A percentile compares a stretch with the other conserved stretches of the same genome.
These are phyloP conservation scores for Microthlaspi erraticum DNA, from an alignment of 345 rosid species.

Conservation along the genomic window DNA sequence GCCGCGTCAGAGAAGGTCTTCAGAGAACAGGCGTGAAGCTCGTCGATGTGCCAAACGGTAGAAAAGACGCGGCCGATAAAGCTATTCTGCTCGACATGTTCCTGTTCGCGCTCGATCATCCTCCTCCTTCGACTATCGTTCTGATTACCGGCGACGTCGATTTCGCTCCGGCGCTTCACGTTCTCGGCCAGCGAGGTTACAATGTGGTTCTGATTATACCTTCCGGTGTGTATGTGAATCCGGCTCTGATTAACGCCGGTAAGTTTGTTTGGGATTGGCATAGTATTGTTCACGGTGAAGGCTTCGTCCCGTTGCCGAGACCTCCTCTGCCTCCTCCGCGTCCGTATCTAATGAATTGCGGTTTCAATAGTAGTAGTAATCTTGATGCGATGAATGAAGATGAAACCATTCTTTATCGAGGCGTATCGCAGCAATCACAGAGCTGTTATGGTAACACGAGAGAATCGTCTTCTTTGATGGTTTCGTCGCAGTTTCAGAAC, in stretches of 20 bases:
- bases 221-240: constrained; percentile 76
- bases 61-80: constrained; percentile 97
- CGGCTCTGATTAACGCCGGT: constrained; percentile 90
- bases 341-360: constrained; percentile 60
- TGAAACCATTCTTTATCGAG: constrained; percentile 74
- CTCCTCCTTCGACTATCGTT: constrained; percentile 84
- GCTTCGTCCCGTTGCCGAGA: constrained; percentile 66
- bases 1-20: constrained; percentile 94
- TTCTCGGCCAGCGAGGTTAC: constrained; percentile 93
- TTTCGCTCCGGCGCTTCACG: constrained; percentile 94
- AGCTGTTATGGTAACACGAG: constrained; percentile 59
- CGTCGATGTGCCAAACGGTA: constrained; percentile 92
- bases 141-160: constrained; percentile 97
- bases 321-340: constrained; percentile 54
- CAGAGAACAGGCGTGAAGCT: constrained; percentile 97
- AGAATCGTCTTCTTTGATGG: constrained; percentile 57
- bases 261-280: constrained; percentile 98
- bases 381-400: constrained; percentile 65
- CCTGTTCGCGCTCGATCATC: constrained; percentile 89
- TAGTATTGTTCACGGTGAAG: constrained; percentile 94
- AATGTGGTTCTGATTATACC: constrained; percentile 88
- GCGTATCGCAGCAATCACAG: constrained; percentile 59
- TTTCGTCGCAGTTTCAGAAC: constrained; percentile 59
- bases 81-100: constrained; percentile 98
- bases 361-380: constrained; percentile 43